Conservation (phyloP, 495 filamentous ascomycete species). For the Lasiosphaeria hispida region DNA sequence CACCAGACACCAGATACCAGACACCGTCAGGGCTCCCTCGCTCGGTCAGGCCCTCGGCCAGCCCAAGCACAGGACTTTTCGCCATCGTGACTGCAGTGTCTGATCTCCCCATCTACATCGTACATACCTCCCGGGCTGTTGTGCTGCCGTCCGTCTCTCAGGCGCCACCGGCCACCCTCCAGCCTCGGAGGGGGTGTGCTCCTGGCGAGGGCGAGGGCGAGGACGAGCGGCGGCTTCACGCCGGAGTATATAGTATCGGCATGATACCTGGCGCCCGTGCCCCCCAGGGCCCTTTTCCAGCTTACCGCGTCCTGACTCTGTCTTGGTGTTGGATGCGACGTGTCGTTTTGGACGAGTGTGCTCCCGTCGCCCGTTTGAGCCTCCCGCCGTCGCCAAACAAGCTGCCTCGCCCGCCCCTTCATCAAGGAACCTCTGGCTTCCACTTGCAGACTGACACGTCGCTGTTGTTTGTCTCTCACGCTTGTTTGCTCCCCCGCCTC, state of each 20-base stretch:
- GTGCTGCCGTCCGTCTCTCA: conserved; percentile 20
- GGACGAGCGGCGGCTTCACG: not conserved
- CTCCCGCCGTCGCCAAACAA: not conserved
- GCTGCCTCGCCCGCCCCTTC: not conserved
- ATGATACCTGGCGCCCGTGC: conserved; percentile 24
- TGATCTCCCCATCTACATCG: conserved; percentile 17
- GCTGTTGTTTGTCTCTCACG: conserved; percentile 16
- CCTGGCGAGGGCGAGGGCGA: not conserved
- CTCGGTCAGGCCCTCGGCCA: not conserved
- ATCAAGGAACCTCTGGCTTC: not conserved
- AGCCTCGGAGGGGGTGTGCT: not conserved
- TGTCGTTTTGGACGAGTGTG: conserved; percentile 11
- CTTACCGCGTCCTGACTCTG: not conserved
- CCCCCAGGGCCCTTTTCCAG: conserved; percentile 10
- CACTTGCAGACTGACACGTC: conserved; percentile 1
- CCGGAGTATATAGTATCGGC: conserved; percentile 25
- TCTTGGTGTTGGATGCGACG: conserved; percentile 12
- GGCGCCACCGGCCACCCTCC: conserved; percentile 7
- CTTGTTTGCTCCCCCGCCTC: conserved; percentile 11
- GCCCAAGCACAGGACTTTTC: conserved; percentile 14
- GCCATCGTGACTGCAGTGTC: conserved; percentile 10
- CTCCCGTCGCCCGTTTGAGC: conserved; percentile 4
- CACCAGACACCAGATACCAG: no score
- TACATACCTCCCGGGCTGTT: conserved; percentile 17
- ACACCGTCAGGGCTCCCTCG: no score